These are phyloP conservation scores for Calcarisporium arbuscula DNA, from an alignment of 2,329 filamentous ascomycete species.

Conservation along the genomic window DNA sequence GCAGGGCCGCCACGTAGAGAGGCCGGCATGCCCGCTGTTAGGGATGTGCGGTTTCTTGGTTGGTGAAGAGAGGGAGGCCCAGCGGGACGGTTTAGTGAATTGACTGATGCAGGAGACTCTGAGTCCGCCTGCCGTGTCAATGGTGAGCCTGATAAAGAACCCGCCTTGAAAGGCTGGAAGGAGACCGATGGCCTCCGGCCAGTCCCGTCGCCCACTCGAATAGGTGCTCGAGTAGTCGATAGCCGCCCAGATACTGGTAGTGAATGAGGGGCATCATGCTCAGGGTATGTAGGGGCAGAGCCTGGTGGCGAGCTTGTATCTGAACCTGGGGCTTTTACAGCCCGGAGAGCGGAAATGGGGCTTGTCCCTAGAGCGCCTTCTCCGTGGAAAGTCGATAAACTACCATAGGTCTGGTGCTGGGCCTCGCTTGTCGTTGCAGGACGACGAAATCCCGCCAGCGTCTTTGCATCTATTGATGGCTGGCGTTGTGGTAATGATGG, in stretches of 20 bases:
- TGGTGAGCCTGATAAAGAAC: conserved; percentile 87
- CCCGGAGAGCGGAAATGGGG: conserved; percentile 75
- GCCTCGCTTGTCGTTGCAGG: conserved; percentile 47
- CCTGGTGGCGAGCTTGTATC: conserved; percentile 54
- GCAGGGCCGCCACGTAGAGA: conserved; percentile 57
- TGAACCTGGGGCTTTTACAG: conserved; percentile 56
- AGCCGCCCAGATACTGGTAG: conserved; percentile 40
- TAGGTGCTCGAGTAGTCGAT: conserved; percentile 23
- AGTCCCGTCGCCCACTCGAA: conserved; percentile 45
- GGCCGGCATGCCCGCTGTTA: conserved; percentile 70
- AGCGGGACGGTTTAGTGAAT: conserved; percentile 42
- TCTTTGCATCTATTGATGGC: conserved; percentile 56
- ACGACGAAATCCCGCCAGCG: conserved; percentile 61
- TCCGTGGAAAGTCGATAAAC: conserved; percentile 84
- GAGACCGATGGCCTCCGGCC: conserved; percentile 75
- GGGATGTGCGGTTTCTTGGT: conserved; percentile 62
- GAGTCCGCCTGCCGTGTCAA: conserved; percentile 41
- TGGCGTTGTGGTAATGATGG: conserved; percentile 56
- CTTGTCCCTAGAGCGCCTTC: conserved; percentile 72
- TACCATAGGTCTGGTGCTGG: conserved; percentile 82
- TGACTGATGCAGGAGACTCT: conserved; percentile 50
- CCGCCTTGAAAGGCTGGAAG: conserved; percentile 94
- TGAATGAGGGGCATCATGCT: conserved; percentile 42
- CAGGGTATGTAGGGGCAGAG: conserved; percentile 36
- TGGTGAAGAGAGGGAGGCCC: conserved; percentile 40